Evolutionary conservation across 1,284 basidiomycete species (phyloP).

Genomic region (Sporisorium iseilematis-ciliati): DNA sequence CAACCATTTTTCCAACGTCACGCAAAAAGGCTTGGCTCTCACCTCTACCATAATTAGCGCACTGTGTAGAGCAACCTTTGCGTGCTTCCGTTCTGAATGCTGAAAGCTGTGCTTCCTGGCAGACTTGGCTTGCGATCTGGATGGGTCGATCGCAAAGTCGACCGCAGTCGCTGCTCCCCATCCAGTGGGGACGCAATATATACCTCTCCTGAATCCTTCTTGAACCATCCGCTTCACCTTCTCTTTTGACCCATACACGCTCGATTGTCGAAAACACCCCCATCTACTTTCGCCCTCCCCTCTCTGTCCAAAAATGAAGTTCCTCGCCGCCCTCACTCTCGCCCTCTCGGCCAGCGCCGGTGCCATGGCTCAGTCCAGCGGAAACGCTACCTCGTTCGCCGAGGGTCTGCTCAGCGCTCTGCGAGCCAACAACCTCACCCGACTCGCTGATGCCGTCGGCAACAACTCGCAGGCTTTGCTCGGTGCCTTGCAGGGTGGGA

Average conservation of each 20-base stretch:
- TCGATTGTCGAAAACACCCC: neutral
- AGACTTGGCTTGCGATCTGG: too few relatives aligned
- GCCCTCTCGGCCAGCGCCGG: constrained; percentile 45
- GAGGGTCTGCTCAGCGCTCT: constrained; percentile 49
- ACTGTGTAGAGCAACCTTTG: neutral
- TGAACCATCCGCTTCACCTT: too few relatives aligned
- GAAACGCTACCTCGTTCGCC: constrained; percentile 52
- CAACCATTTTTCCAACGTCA: neutral
- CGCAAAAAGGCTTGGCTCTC: constrained; percentile 2
- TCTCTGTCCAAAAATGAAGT: constrained; percentile 51
- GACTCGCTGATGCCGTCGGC: constrained; percentile 50
- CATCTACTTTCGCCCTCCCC: too few relatives aligned
- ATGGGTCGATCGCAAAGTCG: too few relatives aligned
- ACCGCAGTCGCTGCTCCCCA: too few relatives aligned
- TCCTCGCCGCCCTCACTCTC: constrained; percentile 44
- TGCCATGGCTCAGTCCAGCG: constrained; percentile 34
- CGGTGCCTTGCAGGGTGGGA: constrained; percentile 44
- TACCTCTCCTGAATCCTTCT: neutral
- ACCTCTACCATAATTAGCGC: neutral
- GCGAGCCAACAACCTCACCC: constrained; percentile 47
- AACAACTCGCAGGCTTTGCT: constrained; percentile 39
- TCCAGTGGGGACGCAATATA: too few relatives aligned
- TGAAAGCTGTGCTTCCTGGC: too few relatives aligned
- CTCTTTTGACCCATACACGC: constrained; percentile 8
- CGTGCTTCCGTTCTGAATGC: too few relatives aligned